Conservation (phyloP, 192 early-diverging fungal species). For the Haplosporangium gracile region DNA sequence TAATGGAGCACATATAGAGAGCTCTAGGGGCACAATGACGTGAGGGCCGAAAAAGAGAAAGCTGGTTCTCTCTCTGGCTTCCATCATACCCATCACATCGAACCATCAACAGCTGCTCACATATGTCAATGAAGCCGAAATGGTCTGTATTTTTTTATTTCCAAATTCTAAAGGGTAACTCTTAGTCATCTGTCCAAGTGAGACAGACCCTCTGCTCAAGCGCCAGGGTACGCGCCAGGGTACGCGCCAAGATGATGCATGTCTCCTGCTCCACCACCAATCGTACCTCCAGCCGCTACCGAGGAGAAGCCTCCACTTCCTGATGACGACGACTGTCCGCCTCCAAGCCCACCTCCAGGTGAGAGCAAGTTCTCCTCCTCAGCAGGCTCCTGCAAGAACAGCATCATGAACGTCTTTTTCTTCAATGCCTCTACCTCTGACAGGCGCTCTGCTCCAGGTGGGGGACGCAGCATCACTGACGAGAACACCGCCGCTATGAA, state of each 20-base stretch:
- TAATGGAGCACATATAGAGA: too few species aligned
- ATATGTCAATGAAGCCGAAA: background rate
- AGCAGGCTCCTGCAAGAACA: constrained; percentile 46
- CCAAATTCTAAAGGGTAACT: background rate
- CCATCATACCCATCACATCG: too few species aligned
- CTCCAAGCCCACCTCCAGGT: background rate
- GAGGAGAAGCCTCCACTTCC: background rate
- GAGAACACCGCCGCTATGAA: constrained; percentile 40
- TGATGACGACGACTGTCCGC: background rate
- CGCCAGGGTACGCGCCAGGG: background rate
- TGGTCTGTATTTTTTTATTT: background rate
- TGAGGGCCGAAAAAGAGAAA: too few species aligned
- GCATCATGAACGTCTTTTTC: constrained; percentile 48
- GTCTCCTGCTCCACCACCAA: background rate
- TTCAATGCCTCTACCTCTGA: constrained; percentile 44
- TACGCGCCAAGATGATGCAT: background rate
- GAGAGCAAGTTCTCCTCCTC: constrained; percentile 35
- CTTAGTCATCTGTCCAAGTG: too few species aligned
- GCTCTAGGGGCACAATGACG: too few species aligned
- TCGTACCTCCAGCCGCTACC: background rate
- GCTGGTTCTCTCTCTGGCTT: too few species aligned
- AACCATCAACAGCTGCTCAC: background rate
- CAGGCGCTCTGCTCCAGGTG: constrained; percentile 43
- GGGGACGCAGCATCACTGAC: constrained; percentile 49
- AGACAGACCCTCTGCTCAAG: background rate